Evolutionary conservation across 306 rosid species (phyloP).

Genomic region (Trifolium subterraneum): DNA sequence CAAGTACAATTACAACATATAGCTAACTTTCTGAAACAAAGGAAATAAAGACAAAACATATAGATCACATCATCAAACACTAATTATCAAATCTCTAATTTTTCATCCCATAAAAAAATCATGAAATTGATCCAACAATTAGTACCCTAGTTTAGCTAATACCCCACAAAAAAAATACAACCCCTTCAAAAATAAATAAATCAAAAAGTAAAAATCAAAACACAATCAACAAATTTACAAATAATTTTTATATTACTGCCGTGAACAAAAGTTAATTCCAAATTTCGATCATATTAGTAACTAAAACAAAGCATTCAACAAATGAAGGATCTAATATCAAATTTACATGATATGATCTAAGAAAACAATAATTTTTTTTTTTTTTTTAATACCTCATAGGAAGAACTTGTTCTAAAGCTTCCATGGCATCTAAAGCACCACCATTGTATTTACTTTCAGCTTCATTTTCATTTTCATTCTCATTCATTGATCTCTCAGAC

Average conservation of each 20-base stretch:
- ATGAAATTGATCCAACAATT: conserved; percentile 9
- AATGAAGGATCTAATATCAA: conserved; percentile 32
- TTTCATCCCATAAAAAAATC: neutral
- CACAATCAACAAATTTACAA: conserved; percentile 12
- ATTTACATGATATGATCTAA: neutral
- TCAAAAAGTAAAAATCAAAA: too few species aligned
- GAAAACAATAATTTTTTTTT: too few species aligned
- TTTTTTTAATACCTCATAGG: conserved; percentile 89
- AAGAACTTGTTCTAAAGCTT: conserved; percentile 76
- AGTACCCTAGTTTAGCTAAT: conserved; percentile 4
- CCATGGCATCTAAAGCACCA: conserved; percentile 73
- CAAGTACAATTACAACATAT: neutral
- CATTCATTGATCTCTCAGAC: conserved; percentile 55
- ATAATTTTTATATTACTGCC: too few species aligned
- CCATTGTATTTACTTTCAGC: conserved; percentile 76
- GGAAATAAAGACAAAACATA: neutral
- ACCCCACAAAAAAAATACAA: neutral
- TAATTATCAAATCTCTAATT: neutral
- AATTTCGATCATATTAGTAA: neutral
- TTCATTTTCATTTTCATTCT: conserved; percentile 71
- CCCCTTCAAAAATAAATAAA: neutral
- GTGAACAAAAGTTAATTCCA: too few species aligned
- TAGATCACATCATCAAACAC: conserved; percentile 27
- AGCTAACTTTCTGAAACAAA: conserved; percentile 24
- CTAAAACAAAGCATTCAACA: neutral